Evolutionary conservation across 805 yeast genomes (phyloP), one percentile per base, ranked within the genome.

Genomic region (Cyberlindnera amylophila): DNA sequence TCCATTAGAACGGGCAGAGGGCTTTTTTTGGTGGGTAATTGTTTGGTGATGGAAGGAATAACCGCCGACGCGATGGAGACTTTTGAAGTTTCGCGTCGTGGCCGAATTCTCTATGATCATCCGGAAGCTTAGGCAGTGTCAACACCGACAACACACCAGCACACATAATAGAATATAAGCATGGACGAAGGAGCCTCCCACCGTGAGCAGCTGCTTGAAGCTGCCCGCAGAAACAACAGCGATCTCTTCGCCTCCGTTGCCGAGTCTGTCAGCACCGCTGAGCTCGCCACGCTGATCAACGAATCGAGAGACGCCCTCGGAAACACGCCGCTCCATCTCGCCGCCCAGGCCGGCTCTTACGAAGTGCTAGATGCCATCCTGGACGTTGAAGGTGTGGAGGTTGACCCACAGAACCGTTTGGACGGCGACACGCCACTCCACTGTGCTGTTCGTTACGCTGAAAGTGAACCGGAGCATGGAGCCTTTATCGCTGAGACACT

Each of bases 381-480:
- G 46, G 97, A 91, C 61, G 81, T 83, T 41, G 95, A 86, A 46
- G 96, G 93, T 2, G 89, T 90, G 15, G 96, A 90, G 52, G 81
- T 90, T 24, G 96, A 93, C 61, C 93, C 96, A 1, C 59, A 64
- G 32, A 85, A 85, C 61, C 72, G 79, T 29, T 44, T 74, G 23
- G 83, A 82, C 39, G 90, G 89, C 30, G 90, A 86, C 50, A 87
- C 97, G 1, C 97, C 99, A 12, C 72, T 93, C 49, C 98, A 91
- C 63, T 66, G 76, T 47, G 95, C 96, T 5, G 96, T 82, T 11
- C 75, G 75, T 47, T 91, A 85, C 61, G 72, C 90, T 12, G 69
- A 70, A 35, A 66, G 69, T 31, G 81, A 79, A 19, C 86, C 93
- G 0, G 96, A 86, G 46, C 89, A 84, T 62, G 96, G 96, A 1